Conservation (phyloP, 1,139 yeast genomes). For the Blastobotrys serpentis region DNA sequence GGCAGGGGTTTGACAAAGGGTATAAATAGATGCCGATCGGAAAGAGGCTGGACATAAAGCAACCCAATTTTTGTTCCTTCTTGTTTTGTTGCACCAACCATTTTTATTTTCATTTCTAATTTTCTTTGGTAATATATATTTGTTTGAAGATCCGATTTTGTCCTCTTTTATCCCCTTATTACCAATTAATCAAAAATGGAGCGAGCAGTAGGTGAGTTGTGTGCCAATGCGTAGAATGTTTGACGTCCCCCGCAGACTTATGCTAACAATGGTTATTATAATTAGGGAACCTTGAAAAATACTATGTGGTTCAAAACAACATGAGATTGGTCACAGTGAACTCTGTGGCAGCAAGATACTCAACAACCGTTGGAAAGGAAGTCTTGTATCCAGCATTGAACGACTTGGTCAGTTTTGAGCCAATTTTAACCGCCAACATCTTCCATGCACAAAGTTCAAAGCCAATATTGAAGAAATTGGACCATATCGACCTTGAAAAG, state of each 20-base stretch:
- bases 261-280: background rate
- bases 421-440: constrained; percentile 7
- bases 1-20: background rate
- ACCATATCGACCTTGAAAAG: constrained; percentile 5
- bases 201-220: background rate
- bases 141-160: background rate
- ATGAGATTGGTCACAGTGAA: constrained; percentile 6
- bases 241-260: too few relatives aligned
- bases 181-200: background rate
- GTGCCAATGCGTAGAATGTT: too few relatives aligned
- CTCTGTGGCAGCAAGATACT: constrained; percentile 14
- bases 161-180: too few relatives aligned
- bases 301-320: constrained; percentile 4
- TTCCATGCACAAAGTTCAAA: background rate
- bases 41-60: background rate
- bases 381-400: constrained; percentile 10
- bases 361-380: background rate
- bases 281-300: constrained; percentile 6
- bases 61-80: background rate
- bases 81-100: background rate
- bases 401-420: constrained; percentile 4
- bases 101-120: background rate
- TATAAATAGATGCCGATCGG: background rate
- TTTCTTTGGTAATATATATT: too few relatives aligned
- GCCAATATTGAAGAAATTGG: background rate